Evolutionary conservation across 352 stramenopile species (phyloP), one percentile per base, ranked within the genome.

Genomic region (Pythium aristosporum): DNA sequence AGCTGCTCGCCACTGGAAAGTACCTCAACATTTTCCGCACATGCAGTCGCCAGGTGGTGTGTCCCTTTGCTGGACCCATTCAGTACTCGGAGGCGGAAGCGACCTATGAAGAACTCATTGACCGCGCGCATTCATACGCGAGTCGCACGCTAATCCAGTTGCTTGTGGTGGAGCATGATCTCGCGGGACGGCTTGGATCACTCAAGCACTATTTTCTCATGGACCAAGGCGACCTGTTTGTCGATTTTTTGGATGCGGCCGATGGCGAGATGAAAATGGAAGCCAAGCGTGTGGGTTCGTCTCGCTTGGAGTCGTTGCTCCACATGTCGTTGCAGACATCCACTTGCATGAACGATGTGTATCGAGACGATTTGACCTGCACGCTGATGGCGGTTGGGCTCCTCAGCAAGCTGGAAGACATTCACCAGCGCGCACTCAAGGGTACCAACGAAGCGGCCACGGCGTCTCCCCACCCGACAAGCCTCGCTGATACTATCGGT

Each of bases 121-220:
- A 94, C 51, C 86, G 85, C 20, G 88, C 90, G 0, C 89, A 97
- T 62, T 73, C 63, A 0, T 97, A 87, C 69, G 87, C 88, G 1
- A 96, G 88, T 57, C 71, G 73, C 5, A 80, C 79, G 36, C 69
- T 97, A 10, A 55, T 97, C 28, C 73, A 89, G 10, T 70, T 97
- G 18, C 87, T 96, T 43, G 67, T 96, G n/a, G 69, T 85, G 5
- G 87, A 96, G 41, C 83, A 95, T 42, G 83, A 96, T 57, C 61
- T 97, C 8, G 72, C 83, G 48, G 83, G 85, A 43, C 82, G 88
- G 5, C 56, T 97, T 12, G 65, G 74, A 21, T 96, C 94, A 16
- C 77, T 99, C 61, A 98, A 98, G 68, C 96, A 98, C 60, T 99
- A 99, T 74, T 99, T 99, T 55, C 75, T 99, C 7, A 93, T 99